These are phyloP conservation scores for Fusarium buharicum DNA, from an alignment of 2,329 filamentous ascomycete species.

Conservation along the genomic window DNA sequence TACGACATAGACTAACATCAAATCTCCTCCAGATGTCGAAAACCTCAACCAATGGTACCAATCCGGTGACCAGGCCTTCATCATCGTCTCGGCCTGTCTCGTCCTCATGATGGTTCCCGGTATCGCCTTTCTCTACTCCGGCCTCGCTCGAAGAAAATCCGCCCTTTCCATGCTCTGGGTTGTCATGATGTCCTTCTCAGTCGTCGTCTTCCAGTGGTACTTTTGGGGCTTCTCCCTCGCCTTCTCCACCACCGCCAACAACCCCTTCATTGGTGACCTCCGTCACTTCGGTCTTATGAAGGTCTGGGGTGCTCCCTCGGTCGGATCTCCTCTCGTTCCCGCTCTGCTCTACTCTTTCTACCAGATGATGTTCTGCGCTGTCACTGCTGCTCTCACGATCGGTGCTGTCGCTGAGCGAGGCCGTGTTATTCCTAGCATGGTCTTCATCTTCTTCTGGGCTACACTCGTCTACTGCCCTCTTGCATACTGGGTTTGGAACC, in stretches of 20 bases:
- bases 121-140: conserved; percentile 97
- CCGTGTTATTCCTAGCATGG: conserved; percentile 90
- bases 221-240: conserved; percentile 99
- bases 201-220: conserved; percentile 98
- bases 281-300: conserved; percentile 89
- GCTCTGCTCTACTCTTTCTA: conserved; percentile 95
- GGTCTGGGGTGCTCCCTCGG: conserved; percentile 84
- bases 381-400: conserved; percentile 90
- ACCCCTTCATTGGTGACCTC: conserved; percentile 91
- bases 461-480: conserved; percentile 97
- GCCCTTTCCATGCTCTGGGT: conserved; percentile 98
- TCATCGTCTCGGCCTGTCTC: conserved; percentile 89
- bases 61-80: conserved; percentile 92
- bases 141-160: conserved; percentile 96
- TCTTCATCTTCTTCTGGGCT: conserved; percentile 96
- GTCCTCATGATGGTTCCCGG: conserved; percentile 97
- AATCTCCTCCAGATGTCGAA: conserved; percentile 68
- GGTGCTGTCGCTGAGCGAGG: conserved; percentile 95
- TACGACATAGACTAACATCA: conserved; percentile 4
- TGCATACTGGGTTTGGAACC: conserved; percentile 96
- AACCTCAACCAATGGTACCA: conserved; percentile 98
- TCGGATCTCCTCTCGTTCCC: conserved; percentile 87
- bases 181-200: conserved; percentile 90
- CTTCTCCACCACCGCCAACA: conserved; percentile 83
- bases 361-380: conserved; percentile 98